These are phyloP conservation scores for Boletus subluridellus DNA, from an alignment of 1,284 basidiomycete species.

Conservation along the genomic window DNA sequence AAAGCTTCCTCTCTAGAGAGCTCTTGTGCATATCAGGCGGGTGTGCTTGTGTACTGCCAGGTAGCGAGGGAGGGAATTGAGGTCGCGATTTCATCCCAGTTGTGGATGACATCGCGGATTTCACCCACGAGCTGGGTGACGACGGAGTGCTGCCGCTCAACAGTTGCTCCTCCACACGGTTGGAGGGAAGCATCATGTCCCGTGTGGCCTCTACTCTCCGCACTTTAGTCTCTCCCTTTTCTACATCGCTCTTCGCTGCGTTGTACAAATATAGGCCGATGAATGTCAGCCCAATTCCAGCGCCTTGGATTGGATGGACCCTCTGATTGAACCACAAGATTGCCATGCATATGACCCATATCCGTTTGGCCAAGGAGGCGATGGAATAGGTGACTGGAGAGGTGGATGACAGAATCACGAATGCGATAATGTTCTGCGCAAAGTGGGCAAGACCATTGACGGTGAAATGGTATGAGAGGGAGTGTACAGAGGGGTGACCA, in stretches of 20 bases:
- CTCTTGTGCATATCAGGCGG: conserved; percentile 16
- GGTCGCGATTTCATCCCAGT: conserved; percentile 27
- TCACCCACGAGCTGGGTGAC: conserved; percentile 7
- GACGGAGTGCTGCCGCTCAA: conserved; percentile 40
- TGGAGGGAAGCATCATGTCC: conserved; percentile 69
- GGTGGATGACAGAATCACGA: conserved; percentile 91
- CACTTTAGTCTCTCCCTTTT: conserved; percentile 85
- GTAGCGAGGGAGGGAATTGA: conserved; percentile 9
- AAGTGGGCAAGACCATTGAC: conserved; percentile 96
- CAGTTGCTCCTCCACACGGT: conserved; percentile 53
- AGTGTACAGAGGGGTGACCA: conserved; percentile 48
- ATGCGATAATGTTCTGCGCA: conserved; percentile 95
- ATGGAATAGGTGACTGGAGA: conserved; percentile 99
- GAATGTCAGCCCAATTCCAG: conserved; percentile 89
- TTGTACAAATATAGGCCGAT: conserved; percentile 96
- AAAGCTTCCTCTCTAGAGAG: conserved; percentile 30
- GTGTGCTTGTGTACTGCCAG: conserved; percentile 4
- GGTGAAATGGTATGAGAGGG: conserved; percentile 73
- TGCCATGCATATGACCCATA: conserved; percentile 96
- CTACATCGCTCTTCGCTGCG: conserved; percentile 88
- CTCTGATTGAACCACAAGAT: conserved; percentile 95
- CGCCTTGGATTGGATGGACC: conserved; percentile 80
- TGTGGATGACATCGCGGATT: conserved; percentile 20
- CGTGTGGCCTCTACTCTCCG: conserved; percentile 78
- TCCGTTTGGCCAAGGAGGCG: conserved; percentile 95